Percentiles rank a stretch among this genome's conserved stretches.
These are phyloP conservation scores for Chlamydomonas eustigma DNA, from an alignment of 139 green algal species.

Conservation along the genomic window DNA sequence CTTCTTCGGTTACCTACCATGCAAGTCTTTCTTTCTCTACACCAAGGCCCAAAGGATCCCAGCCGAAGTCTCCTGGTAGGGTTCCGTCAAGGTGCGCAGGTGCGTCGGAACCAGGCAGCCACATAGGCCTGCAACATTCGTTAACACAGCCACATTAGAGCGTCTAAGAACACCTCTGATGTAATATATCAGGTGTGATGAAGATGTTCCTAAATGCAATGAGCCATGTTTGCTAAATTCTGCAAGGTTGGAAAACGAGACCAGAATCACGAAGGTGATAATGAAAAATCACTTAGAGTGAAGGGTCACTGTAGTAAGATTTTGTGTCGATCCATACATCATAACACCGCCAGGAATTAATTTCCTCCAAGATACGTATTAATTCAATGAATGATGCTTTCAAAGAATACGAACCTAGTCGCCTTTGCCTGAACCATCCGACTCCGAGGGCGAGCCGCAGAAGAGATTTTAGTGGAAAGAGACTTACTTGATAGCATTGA, in stretches of 20 bases:
- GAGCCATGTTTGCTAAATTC: neutral
- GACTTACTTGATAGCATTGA: neutral
- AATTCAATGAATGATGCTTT: neutral
- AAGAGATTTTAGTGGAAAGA: neutral
- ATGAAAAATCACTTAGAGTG: neutral
- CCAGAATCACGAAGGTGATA: neutral
- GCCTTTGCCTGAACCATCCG: neutral
- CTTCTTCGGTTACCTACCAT: too few species aligned
- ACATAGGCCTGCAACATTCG: conserved; percentile 18
- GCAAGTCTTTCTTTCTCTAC: conserved; percentile 48
- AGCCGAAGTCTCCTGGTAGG: conserved; percentile 47
- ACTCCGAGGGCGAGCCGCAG: neutral
- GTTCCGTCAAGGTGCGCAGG: conserved; percentile 51
- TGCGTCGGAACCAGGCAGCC: conserved; percentile 40
- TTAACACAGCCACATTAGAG: neutral
- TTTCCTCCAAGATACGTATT: neutral
- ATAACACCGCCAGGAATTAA: neutral
- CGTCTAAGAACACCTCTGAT: neutral
- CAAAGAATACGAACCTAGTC: neutral
- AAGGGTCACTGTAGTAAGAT: neutral
- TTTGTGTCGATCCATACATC: neutral
- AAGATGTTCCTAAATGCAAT: neutral
- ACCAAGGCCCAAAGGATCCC: conserved; percentile 73
- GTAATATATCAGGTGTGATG: neutral
- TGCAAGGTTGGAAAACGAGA: neutral